Percentiles rank a stretch among this genome's conserved stretches.
phyloP scores from a whole-genome alignment of 306 rosid genomes.

The Leucaena leucocephala region DNA sequence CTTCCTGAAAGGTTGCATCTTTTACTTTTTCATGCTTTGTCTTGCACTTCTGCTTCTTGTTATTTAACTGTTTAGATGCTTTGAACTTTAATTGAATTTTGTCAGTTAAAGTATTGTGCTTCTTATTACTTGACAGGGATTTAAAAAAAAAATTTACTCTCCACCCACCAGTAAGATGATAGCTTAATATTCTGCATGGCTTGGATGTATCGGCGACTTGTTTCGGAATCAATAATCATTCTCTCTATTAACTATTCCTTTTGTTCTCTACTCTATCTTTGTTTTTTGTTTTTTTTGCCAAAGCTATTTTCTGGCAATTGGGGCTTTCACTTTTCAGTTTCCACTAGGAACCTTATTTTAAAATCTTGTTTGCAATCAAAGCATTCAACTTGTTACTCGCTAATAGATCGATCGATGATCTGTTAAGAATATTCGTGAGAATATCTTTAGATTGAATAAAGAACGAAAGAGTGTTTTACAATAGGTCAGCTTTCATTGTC shows the following conservation, averaged over 20 bases:
- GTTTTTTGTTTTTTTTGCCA: neutral
- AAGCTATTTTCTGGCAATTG: neutral
- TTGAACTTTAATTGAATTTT: slow-evolving; percentile 26
- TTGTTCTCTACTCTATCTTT: neutral
- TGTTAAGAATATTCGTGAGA: neutral
- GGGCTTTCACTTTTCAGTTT: neutral
- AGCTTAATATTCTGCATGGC: slow-evolving; percentile 17
- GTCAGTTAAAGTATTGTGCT: neutral
- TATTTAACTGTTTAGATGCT: neutral
- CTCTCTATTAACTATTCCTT: neutral
- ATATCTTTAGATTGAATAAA: slow-evolving; percentile 31
- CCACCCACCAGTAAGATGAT: slow-evolving; percentile 7
- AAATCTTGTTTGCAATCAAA: slow-evolving; percentile 11
- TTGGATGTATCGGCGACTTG: slow-evolving; percentile 1
- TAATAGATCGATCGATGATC: neutral
- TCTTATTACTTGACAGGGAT: slow-evolving; percentile 4
- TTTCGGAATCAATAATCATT: neutral
- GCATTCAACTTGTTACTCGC: neutral
- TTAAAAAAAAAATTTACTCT: slow-evolving; percentile 24
- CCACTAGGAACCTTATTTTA: neutral
- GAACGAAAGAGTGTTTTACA: slow-evolving; percentile 23
- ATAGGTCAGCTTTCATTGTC: slow-evolving; percentile 34
- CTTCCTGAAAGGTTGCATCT: slow-evolving; percentile 63
- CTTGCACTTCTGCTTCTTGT: neutral
- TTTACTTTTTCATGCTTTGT: neutral